Conservation (phyloP, 345 rosid genomes). For the Dipteronia sinensis region DNA sequence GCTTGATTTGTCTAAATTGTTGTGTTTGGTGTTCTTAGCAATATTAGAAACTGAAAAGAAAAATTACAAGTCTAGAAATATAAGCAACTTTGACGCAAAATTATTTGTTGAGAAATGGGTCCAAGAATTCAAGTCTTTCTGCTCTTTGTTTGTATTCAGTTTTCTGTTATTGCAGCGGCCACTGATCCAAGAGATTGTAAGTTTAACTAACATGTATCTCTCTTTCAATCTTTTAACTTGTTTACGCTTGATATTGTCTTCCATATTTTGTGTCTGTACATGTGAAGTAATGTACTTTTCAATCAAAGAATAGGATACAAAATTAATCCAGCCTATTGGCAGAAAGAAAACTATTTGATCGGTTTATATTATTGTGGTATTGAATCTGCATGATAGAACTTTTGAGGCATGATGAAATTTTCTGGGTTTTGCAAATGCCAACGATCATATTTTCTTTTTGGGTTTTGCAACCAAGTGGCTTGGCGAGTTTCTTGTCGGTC, state of each 20-base stretch:
- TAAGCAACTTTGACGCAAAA: neutral
- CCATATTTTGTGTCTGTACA: neutral
- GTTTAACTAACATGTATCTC: neutral
- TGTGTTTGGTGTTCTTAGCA: neutral
- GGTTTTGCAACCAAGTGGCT: no score
- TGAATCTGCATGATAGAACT: neutral
- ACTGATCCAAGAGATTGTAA: conserved; percentile 3
- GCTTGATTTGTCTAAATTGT: no score
- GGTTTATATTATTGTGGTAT: neutral
- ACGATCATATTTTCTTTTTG: no score
- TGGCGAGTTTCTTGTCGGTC: no score
- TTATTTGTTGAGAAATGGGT: conserved; percentile 7
- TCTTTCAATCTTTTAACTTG: no score
- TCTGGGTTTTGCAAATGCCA: no score
- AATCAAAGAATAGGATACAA: neutral
- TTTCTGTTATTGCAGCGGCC: conserved; percentile 6
- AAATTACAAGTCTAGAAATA: neutral
- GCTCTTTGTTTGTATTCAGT: conserved; percentile 2
- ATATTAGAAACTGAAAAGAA: no score
- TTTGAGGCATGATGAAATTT: neutral
- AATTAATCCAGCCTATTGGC: neutral
- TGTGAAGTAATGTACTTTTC: neutral
- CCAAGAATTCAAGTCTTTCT: neutral
- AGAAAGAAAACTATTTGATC: neutral
- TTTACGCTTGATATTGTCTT: no score